A percentile compares a stretch with the other conserved stretches of the same genome.
phyloP scores from a whole-genome alignment of 192 early-diverging fungal genomes.

The Backusella australiensis region DNA sequence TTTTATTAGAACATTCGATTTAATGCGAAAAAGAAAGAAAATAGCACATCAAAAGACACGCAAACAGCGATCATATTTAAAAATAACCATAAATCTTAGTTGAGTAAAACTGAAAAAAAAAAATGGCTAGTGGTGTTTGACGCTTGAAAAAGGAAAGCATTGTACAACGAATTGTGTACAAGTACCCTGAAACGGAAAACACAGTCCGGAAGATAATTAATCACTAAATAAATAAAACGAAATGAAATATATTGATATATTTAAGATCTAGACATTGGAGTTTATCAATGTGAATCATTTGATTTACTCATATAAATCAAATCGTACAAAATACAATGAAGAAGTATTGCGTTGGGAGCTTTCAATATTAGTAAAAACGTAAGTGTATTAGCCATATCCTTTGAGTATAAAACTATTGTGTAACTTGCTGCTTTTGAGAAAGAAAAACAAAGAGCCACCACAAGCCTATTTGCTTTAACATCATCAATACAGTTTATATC shows the following conservation, averaged over 20 bases:
- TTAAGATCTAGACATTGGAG: not conserved
- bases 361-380: not conserved
- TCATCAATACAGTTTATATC: not conserved
- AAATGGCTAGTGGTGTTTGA: not conserved
- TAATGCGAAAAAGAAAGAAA: not conserved
- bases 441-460: not conserved
- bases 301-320: not conserved
- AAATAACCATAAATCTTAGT: not conserved
- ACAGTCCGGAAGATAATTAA: slow-evolving; percentile 4
- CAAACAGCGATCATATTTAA: not conserved
- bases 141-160: not conserved
- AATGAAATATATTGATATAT: not conserved
- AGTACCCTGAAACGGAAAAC: slow-evolving; percentile 4
- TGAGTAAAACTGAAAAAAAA: not conserved
- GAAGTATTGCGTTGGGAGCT: not conserved
- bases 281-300: not conserved
- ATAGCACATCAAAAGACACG: not conserved
- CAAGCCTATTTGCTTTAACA: not conserved
- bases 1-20: not conserved
- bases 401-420: not conserved
- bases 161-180: not conserved
- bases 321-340: not conserved
- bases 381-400: not conserved
- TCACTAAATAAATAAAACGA: not conserved
- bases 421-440: not conserved